Evolutionary conservation across 257 asterid species (phyloP), one percentile per base, ranked within the genome.

Genomic region (Coffea canephora): DNA sequence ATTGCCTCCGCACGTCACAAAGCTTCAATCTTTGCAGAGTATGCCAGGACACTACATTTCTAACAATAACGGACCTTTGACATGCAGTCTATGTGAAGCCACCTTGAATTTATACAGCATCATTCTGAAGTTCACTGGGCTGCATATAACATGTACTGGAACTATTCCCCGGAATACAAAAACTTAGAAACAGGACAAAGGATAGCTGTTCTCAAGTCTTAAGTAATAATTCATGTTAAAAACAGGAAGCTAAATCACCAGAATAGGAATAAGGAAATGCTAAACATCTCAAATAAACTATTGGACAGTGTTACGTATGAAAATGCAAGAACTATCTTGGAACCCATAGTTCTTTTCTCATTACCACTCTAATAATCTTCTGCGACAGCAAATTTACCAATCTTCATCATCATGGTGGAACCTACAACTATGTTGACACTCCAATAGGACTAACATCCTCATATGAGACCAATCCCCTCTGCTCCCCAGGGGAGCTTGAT

Each of bases 401-500:
- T 6, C 54, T 64, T 61, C 46, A 6, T 27, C 69, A 25, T 65
- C 41, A 57, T 21, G 14, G 64, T 16, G 31, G 48, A 41, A 62
- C 21, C 77, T n/a, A 55, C 78, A 57, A 76, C 85, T 87, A 89
- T 78, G 78, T 81, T 59, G 82, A 34, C 72, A 87, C 91, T 66
- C 85, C 85, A 34, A 79, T 84, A 12, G 97, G 93, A 81, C 98
- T 93, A 78, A 91, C 41, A 77, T 94, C 98, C 9, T 84, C 97
- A 55, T 94, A 94, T 0, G 97, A 92, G 69, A 94, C 98, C 75
- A 93, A 83, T 57, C 96, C 97, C 71, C 96, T 87, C 71, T 70
- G 90, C 68, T 86, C 91, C 57, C 64, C 84, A 19, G 93, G 83
- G 50, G 94, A 91, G 89, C 91, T 90, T 80, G 97, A 88, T 18